Base-by-base conservation (phyloP, 2,329 filamentous ascomycete species). In the Penicillium aurantiogriseum region DNA sequence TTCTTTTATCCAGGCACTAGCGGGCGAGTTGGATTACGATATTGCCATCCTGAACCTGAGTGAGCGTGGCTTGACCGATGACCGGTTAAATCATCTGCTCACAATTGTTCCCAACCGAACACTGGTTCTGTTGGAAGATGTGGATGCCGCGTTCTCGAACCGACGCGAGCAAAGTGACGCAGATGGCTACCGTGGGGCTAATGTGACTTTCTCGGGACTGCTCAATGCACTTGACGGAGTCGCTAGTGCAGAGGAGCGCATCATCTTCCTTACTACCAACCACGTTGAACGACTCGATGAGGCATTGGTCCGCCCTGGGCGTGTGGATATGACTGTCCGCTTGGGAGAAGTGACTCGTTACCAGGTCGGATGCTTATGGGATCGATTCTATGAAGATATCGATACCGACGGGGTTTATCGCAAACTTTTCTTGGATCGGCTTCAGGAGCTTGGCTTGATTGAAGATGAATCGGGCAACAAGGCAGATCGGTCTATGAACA, bases 261-360 rank as follows among this genome's bases (percentile, higher is more conserved):
- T 99, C 61, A 87, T 95, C 1, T 96, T 99, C 74, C 81, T 96
- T 61, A 99, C 94, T 2, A 96, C 93, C 21, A 99, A 99, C 69
- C 91, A 97, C 69, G 86, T 96, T 38, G 92, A 97, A 64, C 84
- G 91, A 40, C 83, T 97, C 2, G 92, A 97, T 69, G 88, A 91
- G 59, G 94, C 94, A 4, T 77, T 99, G 42, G 91, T 97, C 47
- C 84, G 94, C 25, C 94, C 94, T 0, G 94, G 94, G 0, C 85
- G 94, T 48, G 92, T 99, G 0, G 94, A 99, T 74, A 89, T 97
- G 88, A 94, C 91, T 64, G 84, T 96, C 4, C 85, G 91, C 54
- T 88, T 99, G 48, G 93, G 92, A 38, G 90, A 96, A 74, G 92
- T 93, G 33, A 93, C 90, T 3, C 82, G 86, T 57, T 89, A 90